Evolutionary conservation across 2,329 filamentous ascomycete species (phyloP), one percentile per base, ranked within the genome.

Genomic region (Penicillium concentricum): DNA sequence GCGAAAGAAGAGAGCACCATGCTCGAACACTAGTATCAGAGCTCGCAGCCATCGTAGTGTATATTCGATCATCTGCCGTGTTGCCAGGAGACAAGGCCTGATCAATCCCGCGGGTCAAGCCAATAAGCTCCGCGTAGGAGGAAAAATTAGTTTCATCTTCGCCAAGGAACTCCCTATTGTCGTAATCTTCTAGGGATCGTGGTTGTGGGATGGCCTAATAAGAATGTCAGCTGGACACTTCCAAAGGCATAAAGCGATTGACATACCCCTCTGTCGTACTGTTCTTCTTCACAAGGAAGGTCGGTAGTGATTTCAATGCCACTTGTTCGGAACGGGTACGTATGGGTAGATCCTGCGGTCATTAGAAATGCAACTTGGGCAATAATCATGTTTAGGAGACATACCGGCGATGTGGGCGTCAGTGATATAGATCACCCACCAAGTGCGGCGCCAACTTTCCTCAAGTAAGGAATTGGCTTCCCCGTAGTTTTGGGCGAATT

Each of bases 391-490:
- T n/a, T 6, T 22, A 15, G 20, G 20, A 18, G 10, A 1, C 10
- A 56, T 86, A 10, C 89, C 89, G 4, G 90, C 87, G 61, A 93
- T 83, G 81, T 93, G 88, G 49, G 87, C 89, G 69, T 94, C 90
- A 13, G 89, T 83, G n/a, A 89, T 82, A 69, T 87, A 92, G 9
- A 72, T 44, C 48, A 66, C 60, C 70, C 70, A 72, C 67, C 69
- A 72, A 18, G 69, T 71, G 16, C 69, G 63, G 42, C 70, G 61
- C 69, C 88, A 91, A 70, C 64, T 67, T 51, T 72, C 69, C 20
- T 67, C 58, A 16, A 65, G 26, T 9, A 62, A n/a, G 1, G 58
- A 37, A 16, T 56, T 59, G 2, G 41, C 54, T 26, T 54, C 28
- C 7, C 20, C 37, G 24, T 54, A 45, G 2, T 8, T 41, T 30